These are phyloP conservation scores for Acanthamoeba healyi DNA, from an alignment of 208 protist species.

Conservation along the genomic window DNA sequence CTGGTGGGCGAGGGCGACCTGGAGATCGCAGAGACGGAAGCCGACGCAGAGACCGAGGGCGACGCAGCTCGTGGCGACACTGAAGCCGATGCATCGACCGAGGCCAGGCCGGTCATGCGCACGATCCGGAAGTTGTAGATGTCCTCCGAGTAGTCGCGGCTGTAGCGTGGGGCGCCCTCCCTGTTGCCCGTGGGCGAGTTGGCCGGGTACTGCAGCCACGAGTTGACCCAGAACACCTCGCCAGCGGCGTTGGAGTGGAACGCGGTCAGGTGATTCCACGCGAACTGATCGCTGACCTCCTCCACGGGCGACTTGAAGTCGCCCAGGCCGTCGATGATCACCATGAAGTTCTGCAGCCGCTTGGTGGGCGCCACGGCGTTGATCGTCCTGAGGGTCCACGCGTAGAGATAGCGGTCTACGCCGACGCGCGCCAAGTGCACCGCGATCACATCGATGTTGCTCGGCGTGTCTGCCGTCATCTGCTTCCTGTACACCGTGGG, in stretches of 20 bases:
- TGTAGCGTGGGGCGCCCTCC: not conserved
- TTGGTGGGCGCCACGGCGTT: not conserved
- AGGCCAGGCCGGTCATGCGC: not conserved
- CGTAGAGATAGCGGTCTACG: not conserved
- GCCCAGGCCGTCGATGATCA: constrained; percentile 20
- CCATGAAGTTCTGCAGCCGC: constrained; percentile 5
- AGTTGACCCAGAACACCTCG: constrained; percentile 39
- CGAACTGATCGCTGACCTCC: constrained; percentile 3
- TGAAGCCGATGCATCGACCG: not conserved
- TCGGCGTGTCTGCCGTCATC: not conserved
- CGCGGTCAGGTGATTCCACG: not conserved
- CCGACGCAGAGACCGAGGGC: not conserved
- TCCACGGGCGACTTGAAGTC: not conserved
- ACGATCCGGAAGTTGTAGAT: not conserved
- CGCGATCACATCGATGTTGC: not conserved
- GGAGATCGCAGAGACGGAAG: not conserved
- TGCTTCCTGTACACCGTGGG: not conserved
- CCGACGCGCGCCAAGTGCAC: not conserved
- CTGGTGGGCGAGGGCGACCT: not conserved
- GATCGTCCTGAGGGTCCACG: not conserved
- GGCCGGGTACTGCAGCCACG: not conserved
- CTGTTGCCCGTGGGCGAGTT: not conserved
- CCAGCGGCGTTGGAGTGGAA: not conserved
- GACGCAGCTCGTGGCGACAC: not conserved
- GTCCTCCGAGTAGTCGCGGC: not conserved